These are phyloP conservation scores for Shiraia bambusicola DNA, from an alignment of 2,329 filamentous ascomycete species.

Conservation along the genomic window DNA sequence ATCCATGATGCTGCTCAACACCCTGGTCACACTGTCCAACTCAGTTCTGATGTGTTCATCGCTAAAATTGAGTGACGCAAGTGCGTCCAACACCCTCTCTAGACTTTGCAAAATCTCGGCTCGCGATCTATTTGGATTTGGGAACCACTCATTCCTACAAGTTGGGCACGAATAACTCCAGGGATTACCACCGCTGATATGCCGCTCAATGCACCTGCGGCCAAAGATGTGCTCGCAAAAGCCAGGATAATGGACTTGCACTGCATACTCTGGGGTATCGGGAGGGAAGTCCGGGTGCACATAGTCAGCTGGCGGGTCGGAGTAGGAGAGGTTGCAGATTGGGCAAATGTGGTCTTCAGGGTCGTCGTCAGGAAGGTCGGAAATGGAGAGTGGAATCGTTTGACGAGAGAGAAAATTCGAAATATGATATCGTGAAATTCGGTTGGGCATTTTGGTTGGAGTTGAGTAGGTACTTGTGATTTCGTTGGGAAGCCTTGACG, in stretches of 20 bases:
- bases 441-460: conserved; percentile 11
- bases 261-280: conserved; percentile 17
- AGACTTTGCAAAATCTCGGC: conserved; percentile 8
- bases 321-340: conserved; percentile 18
- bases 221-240: conserved; percentile 22
- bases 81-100: conserved; percentile 7
- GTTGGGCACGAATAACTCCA: conserved; percentile 27
- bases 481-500: no score
- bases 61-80: conserved; percentile 8
- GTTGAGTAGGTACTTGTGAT: no score
- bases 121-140: conserved; percentile 13
- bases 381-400: conserved; percentile 12
- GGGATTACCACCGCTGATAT: conserved; percentile 18
- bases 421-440: conserved; percentile 15
- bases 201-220: conserved; percentile 19
- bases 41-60: conserved; percentile 9
- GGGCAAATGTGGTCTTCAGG: conserved; percentile 10
- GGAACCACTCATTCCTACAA: conserved; percentile 23
- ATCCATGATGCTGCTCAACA: conserved; percentile 14
- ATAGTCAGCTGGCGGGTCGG: conserved; percentile 14
- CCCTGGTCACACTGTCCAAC: conserved; percentile 11
- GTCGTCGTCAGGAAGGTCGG: conserved; percentile 4
- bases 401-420: conserved; percentile 22
- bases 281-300: conserved; percentile 19
- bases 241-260: conserved; percentile 12